Base-by-base conservation (phyloP, 2,329 filamentous ascomycete genomes). In the Colletotrichum lupini region DNA sequence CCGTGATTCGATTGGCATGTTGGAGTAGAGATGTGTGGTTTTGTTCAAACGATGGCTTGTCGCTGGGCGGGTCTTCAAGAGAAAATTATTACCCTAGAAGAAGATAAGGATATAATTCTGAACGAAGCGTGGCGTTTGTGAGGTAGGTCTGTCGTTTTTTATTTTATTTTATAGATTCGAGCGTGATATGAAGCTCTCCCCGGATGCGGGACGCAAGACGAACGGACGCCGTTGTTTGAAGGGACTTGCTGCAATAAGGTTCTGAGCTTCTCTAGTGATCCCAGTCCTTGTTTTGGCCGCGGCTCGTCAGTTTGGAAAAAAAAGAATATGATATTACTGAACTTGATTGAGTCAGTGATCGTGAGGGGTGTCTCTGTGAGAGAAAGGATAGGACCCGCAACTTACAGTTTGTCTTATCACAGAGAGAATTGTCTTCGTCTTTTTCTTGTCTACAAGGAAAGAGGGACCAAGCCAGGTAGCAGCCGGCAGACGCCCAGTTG, bases 1-100 rank as follows among this genome's bases (percentile, higher is more conserved):
- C 58, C 87, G 84, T 7, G 87, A 88, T 55, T 79, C 75, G 76
- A 89, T 83, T 4, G 84, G 81, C 87, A 89, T 89, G 30, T 7
- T 70, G 42, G 42, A 30, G 57, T 56, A 22, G 63, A 19, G 19
- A 24, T 32, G 16, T 22, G n/a, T 32, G 22, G 42, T 30, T 35
- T 22, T 19, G 8, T 55, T 58, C 19, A 14, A 46, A 28, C 30
- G 16, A 11, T 3, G n/a, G 30, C 3, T 53, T n/a, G 24, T 7
- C 2, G 14, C 6, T 8, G 16, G 16, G 7, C 6, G 37, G 19
- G 26, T 42, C 32, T 37, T 19, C 37, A 42, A 19, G 37, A 19
- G 37, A 26, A 24, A 55, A 3, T 22, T 49, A 1, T 4, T 3
- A 9, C 4, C 30, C 56, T 16, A 42, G 19, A 12, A 30, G 11